Percentiles rank a stretch among this genome's conserved stretches.
phyloP scores from a whole-genome alignment of 768 basidiomycete genomes.

The Pleurotus tuoliensis region DNA sequence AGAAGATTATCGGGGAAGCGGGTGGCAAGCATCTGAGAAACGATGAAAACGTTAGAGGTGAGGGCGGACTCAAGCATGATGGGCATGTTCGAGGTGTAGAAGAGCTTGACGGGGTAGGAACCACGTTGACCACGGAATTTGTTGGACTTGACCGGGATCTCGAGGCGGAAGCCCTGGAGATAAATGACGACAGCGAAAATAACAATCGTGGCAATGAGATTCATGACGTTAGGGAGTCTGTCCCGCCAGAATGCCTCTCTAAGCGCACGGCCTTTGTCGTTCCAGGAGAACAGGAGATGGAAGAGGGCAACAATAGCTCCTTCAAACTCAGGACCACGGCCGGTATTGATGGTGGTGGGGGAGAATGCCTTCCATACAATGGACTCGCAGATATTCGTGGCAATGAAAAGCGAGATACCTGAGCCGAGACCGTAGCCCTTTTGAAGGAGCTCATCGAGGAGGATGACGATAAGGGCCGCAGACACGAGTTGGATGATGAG shows the following conservation, averaged over 20 bases:
- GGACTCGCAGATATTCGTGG: conserved; percentile 99
- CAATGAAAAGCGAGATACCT: conserved; percentile 98
- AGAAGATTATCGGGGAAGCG: conserved; percentile 91
- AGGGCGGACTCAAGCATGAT: conserved; percentile 98
- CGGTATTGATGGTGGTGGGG: conserved; percentile 96
- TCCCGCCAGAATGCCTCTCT: conserved; percentile 99
- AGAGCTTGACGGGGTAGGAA: conserved; percentile 94
- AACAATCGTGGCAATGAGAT: conserved; percentile 85
- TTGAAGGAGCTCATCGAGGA: conserved; percentile 97
- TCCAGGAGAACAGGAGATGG: conserved; percentile 97
- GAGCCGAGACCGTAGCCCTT: conserved; percentile 99
- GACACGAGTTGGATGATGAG: conserved; percentile 95
- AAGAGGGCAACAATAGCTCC: conserved; percentile 95
- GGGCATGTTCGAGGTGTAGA: conserved; percentile 99
- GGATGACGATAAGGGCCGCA: conserved; percentile 93
- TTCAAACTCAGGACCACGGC: conserved; percentile 96
- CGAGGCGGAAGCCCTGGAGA: conserved; percentile 97
- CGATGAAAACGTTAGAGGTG: conserved; percentile 91
- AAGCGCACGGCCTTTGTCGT: conserved; percentile 95
- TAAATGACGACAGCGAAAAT: conserved; percentile 97
- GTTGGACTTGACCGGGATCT: conserved; percentile 97
- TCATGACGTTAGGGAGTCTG: conserved; percentile 96
- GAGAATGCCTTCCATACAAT: conserved; percentile 99
- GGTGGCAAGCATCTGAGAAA: conserved; percentile 91
- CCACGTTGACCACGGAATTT: conserved; percentile 95